phyloP scores from a whole-genome alignment of 805 yeast genomes.

The Pichia manshurica region DNA sequence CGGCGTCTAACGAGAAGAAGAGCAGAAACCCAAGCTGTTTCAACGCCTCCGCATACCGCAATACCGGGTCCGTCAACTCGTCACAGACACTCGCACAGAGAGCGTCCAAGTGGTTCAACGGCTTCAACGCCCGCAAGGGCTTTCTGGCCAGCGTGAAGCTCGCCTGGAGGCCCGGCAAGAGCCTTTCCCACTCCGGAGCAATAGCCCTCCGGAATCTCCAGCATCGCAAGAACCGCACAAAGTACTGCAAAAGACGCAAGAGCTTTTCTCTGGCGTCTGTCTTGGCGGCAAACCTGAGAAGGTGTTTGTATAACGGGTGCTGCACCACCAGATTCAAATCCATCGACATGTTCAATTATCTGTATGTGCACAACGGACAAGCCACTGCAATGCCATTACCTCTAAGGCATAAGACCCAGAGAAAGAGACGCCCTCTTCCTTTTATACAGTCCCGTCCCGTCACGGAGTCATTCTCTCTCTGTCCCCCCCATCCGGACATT shows the following conservation, averaged over 20 bases:
- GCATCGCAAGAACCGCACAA: slow-evolving; percentile 61
- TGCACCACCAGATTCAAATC: slow-evolving; percentile 61
- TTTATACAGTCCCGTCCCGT: too few species aligned
- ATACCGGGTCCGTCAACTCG: slow-evolving; percentile 56
- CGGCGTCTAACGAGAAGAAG: slow-evolving; percentile 57
- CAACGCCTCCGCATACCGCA: slow-evolving; percentile 46
- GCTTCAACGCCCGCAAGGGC: slow-evolving; percentile 78
- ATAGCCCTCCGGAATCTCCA: neutral
- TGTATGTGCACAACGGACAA: too few species aligned
- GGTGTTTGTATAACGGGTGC: slow-evolving; percentile 65
- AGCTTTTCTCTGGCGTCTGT: slow-evolving; percentile 74
- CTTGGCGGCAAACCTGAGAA: slow-evolving; percentile 58
- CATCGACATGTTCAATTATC: slow-evolving; percentile 40
- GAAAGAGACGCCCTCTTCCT: too few species aligned
- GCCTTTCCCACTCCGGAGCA: neutral
- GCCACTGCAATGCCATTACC: too few species aligned
- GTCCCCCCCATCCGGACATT: too few species aligned
- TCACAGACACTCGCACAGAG: slow-evolving; percentile 64
- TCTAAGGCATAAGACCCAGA: too few species aligned
- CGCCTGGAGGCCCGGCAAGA: slow-evolving; percentile 7
- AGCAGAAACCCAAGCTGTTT: slow-evolving; percentile 59
- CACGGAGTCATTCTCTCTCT: too few species aligned
- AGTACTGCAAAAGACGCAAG: slow-evolving; percentile 73
- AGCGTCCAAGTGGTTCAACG: slow-evolving; percentile 63
- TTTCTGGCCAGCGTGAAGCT: slow-evolving; percentile 43